Evolutionary conservation across 768 basidiomycete species (phyloP).

Genomic region (Trametes maxima): DNA sequence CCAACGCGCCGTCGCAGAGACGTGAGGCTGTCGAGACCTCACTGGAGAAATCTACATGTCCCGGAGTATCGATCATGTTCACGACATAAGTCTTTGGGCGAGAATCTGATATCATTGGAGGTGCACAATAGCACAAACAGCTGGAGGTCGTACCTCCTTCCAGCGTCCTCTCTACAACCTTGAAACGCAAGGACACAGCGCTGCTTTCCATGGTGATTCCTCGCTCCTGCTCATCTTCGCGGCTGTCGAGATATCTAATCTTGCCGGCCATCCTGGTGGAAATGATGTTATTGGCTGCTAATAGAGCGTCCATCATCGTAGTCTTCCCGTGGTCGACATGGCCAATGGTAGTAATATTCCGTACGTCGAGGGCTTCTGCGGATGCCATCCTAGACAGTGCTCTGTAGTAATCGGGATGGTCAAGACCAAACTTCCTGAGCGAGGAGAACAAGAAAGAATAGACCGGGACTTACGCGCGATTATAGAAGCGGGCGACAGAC

Average conservation of each 20-base stretch:
- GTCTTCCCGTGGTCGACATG: constrained; percentile 98
- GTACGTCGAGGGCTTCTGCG: constrained; percentile 45
- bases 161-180: constrained; percentile 61
- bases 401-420: not conserved
- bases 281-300: constrained; percentile 98
- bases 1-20: constrained; percentile 92
- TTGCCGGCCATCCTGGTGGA: constrained; percentile 94
- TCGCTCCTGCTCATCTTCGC: constrained; percentile 96
- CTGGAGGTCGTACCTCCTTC: constrained; percentile 55
- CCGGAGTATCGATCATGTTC: constrained; percentile 98
- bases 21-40: constrained; percentile 95
- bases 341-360: constrained; percentile 84
- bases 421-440: not conserved
- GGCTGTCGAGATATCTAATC: constrained; percentile 90
- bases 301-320: constrained; percentile 90
- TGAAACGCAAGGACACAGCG: constrained; percentile 88
- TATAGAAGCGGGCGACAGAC: no score
- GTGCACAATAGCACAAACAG: constrained; percentile 12
- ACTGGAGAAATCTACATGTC: constrained; percentile 97
- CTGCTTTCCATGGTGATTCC: constrained; percentile 99
- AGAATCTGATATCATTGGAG: constrained; percentile 44
- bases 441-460: not conserved
- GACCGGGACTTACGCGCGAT: no score
- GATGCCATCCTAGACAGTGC: constrained; percentile 12
- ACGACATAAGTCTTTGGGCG: constrained; percentile 73